Evolutionary conservation across 345 rosid genomes (phyloP).

Genomic region (Kernera saxatilis): DNA sequence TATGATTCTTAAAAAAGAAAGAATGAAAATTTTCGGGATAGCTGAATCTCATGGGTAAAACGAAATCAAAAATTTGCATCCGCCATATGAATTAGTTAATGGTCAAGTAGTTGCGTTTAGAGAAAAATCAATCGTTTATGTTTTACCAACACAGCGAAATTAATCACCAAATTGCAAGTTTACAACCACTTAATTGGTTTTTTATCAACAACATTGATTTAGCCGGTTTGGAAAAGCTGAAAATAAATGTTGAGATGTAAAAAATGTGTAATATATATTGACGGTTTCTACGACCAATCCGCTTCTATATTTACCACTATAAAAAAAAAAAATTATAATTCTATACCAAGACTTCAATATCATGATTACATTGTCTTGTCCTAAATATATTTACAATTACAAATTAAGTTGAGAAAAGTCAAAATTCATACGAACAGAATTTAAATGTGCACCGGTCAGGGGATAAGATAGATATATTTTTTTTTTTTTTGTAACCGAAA

Average conservation of each 20-base stretch:
- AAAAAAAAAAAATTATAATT: background rate
- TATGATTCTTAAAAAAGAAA: background rate
- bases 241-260: background rate
- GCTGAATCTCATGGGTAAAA: background rate
- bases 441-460: background rate
- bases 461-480: background rate
- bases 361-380: background rate
- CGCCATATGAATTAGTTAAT: too few relatives aligned
- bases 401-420: background rate
- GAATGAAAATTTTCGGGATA: background rate
- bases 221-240: background rate
- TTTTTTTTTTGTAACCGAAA: too few relatives aligned
- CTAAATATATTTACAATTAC: background rate
- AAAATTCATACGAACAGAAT: background rate
- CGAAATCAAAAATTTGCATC: background rate
- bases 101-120: background rate
- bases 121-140: background rate
- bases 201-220: background rate
- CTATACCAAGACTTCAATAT: background rate
- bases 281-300: background rate
- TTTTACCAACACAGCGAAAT: too few relatives aligned
- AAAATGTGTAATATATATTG: background rate
- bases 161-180: background rate
- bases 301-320: background rate
- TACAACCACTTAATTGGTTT: background rate